Evolutionary conservation across 805 yeast genomes (phyloP).

Genomic region (Zygoascus tannicola): DNA sequence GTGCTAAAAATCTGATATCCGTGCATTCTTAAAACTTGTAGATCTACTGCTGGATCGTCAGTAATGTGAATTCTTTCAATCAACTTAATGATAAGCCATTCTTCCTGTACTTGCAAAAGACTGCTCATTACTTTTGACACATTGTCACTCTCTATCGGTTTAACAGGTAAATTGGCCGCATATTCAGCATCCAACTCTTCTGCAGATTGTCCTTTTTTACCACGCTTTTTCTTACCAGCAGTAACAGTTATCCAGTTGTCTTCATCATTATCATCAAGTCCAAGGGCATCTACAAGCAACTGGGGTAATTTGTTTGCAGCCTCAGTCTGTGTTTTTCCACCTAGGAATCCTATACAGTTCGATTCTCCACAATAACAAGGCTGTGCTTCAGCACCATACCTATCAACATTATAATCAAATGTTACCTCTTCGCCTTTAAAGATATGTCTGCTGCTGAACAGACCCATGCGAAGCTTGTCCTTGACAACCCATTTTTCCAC

Average conservation of each 20-base stretch:
- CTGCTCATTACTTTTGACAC: constrained; percentile 75
- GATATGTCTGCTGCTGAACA: constrained; percentile 74
- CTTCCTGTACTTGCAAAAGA: constrained; percentile 66
- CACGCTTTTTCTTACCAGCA: constrained; percentile 52
- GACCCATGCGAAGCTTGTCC: constrained; percentile 85
- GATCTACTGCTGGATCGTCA: constrained; percentile 41
- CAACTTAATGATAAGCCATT: constrained; percentile 52
- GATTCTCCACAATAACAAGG: constrained; percentile 90
- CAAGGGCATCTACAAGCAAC: constrained; percentile 74
- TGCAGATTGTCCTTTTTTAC: constrained; percentile 3
- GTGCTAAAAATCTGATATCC: constrained; percentile 75
- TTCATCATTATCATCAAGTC: constrained; percentile 57
- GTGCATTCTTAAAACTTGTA: constrained; percentile 63
- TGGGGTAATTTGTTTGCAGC: constrained; percentile 79
- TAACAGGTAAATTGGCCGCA: constrained; percentile 48
- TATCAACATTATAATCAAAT: constrained; percentile 86
- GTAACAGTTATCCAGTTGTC: constrained; percentile 33
- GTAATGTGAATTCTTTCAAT: constrained; percentile 57
- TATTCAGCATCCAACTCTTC: constrained; percentile 42
- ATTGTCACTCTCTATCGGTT: constrained; percentile 44
- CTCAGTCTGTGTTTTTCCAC: constrained; percentile 95
- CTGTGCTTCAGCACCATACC: constrained; percentile 93
- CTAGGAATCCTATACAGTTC: constrained; percentile 87
- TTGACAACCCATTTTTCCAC: constrained; percentile 98
- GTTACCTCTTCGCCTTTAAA: constrained; percentile 80